Evolutionary conservation across 1,139 yeast species (phyloP).

Genomic region (Taphrina flavorubra): DNA sequence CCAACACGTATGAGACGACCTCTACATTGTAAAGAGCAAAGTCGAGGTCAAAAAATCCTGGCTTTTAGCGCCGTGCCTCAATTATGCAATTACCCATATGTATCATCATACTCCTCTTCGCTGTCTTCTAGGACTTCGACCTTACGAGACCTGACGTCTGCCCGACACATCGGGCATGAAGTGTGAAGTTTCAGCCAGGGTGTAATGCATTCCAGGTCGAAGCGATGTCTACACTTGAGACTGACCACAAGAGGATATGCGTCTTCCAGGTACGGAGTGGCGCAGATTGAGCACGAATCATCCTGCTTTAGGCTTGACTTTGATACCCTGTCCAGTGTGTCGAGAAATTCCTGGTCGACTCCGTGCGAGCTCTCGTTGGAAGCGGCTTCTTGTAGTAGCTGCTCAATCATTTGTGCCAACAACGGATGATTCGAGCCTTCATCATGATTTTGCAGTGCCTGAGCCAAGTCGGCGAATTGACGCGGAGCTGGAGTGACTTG

Average conservation of each 20-base stretch:
- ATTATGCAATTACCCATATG: conserved; percentile 63
- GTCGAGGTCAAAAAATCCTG: not conserved
- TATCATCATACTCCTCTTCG: conserved; percentile 75
- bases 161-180: conserved; percentile 89
- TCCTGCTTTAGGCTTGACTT: conserved; percentile 58
- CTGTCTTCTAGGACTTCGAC: conserved; percentile 58
- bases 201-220: conserved; percentile 86
- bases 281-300: conserved; percentile 84
- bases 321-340: conserved; percentile 73
- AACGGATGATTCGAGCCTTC: conserved; percentile 7
- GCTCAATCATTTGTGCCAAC: conserved; percentile 34
- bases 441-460: conserved; percentile 24
- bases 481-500: conserved; percentile 2
- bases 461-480: conserved; percentile 22
- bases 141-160: conserved; percentile 64
- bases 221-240: conserved; percentile 81
- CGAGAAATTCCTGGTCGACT: conserved; percentile 71
- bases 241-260: conserved; percentile 78
- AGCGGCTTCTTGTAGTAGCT: conserved; percentile 20
- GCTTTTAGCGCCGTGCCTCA: too few species aligned
- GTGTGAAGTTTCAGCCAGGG: conserved; percentile 83
- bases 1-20: conserved; percentile 19
- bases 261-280: conserved; percentile 65
- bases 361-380: conserved; percentile 55
- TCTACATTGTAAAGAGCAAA: not conserved